Percentiles rank a stretch among this genome's conserved stretches.
phyloP scores from a whole-genome alignment of 352 stramenopile genomes.

The Phytopythium delawarense region DNA sequence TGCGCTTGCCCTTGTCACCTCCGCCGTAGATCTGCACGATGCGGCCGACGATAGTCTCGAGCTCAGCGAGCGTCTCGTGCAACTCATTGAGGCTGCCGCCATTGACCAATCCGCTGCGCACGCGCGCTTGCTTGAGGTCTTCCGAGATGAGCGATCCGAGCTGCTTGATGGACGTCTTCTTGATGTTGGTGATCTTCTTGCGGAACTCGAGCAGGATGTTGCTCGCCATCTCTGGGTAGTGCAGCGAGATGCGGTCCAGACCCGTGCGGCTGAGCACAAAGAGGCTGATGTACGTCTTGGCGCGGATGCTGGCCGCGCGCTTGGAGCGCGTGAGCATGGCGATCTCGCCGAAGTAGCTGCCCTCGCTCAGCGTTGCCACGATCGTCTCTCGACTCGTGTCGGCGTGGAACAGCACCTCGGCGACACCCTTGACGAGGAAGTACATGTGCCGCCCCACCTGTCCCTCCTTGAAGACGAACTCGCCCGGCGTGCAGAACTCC shows the following conservation, averaged over 20 bases:
- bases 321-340: slow-evolving; percentile 81
- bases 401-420: slow-evolving; percentile 68
- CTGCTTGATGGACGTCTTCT: slow-evolving; percentile 41
- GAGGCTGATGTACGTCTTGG: slow-evolving; percentile 75
- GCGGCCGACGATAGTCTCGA: slow-evolving; percentile 44
- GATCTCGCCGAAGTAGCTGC: slow-evolving; percentile 80
- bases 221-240: slow-evolving; percentile 80
- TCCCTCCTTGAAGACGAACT: slow-evolving; percentile 84
- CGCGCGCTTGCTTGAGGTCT: slow-evolving; percentile 28
- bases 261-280: slow-evolving; percentile 73
- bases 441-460: slow-evolving; percentile 82
- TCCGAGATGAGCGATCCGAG: slow-evolving; percentile 27
- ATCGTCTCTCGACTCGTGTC: slow-evolving; percentile 46
- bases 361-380: slow-evolving; percentile 58
- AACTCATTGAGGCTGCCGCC: slow-evolving; percentile 32
- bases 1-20: slow-evolving; percentile 65
- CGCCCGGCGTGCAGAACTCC: slow-evolving; percentile 71
- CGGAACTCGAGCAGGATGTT: slow-evolving; percentile 71
- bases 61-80: slow-evolving; percentile 40
- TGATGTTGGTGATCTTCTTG: slow-evolving; percentile 82
- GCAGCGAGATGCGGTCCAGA: slow-evolving; percentile 62
- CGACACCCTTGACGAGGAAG: slow-evolving; percentile 72
- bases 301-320: slow-evolving; percentile 68
- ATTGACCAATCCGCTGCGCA: slow-evolving; percentile 25
- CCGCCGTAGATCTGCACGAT: slow-evolving; percentile 70